Evolutionary conservation across 2,329 filamentous ascomycete genomes (phyloP), one percentile per base, ranked within the genome.

Genomic region (Paraphaeosphaeria minitans): DNA sequence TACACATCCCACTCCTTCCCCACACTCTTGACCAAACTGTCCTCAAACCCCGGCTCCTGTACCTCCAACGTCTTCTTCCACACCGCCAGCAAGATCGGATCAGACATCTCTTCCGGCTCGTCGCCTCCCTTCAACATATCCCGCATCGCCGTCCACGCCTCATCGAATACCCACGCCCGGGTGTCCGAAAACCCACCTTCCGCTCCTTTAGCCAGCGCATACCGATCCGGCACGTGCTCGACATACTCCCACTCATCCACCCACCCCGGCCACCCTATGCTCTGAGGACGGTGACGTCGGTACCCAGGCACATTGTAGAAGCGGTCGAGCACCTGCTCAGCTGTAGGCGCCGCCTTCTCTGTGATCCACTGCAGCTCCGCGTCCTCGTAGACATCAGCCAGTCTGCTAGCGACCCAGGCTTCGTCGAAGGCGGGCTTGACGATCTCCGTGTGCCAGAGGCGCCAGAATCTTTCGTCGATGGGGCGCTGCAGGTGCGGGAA

Each of bases 381-480:
- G 35, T 59, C 56, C 12, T 52, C 39, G 0, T 27, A 53, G 2
- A 56, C 46, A 10, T 45, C 2, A 1, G 60, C 54, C 4, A 65
- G 53, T 4, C 54, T 47, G 4, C 57, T 61, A 19, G 62, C 49
- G 9, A 49, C 46, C 66, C 64, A 70, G 3, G 67, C 64, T 16
- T 33, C 31, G 31, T 68, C 57, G 50, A 68, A 68, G 1, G 66
- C 64, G 1, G 66, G 66, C 21, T 58, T 62, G 16, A 70, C 50
- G 4, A 70, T 59, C 0, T 66, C 51, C 9, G 68, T 59, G 55
- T 68, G 65, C 66, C 66, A 69, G 21, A 60, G 52, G 8, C 46
- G 43, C 24, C 68, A 55, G 54, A 70, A 67, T 1, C 13, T 19
- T 12, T 41, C 57, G 29, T 59, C 29, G 27, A 55, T 9, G 33